Conservation (phyloP, 768 basidiomycete genomes). For the Pisolithus orientalis region DNA sequence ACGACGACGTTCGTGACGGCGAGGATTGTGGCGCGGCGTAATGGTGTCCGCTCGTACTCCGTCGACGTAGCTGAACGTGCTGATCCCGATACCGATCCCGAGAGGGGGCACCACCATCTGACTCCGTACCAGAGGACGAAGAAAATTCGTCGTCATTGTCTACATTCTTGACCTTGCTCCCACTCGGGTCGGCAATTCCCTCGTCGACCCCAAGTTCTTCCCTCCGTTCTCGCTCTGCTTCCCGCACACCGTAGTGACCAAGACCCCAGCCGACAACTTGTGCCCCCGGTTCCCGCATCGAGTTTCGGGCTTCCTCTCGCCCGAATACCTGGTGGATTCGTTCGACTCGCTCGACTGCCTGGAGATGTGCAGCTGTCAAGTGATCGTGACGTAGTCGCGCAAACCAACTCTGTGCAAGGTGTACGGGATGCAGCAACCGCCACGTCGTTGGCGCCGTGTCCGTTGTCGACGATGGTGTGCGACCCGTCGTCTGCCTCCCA, state of each 20-base stretch:
- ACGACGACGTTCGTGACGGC: conserved; percentile 5
- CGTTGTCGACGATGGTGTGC: not conserved
- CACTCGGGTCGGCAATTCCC: not conserved
- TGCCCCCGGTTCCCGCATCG: conserved; percentile 20
- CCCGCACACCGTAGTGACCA: conserved; percentile 55
- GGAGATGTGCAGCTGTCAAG: conserved; percentile 59
- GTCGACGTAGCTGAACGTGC: too few species aligned
- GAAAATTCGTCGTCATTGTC: conserved; percentile 16
- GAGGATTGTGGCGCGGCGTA: conserved; percentile 1
- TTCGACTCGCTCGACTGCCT: conserved; percentile 62
- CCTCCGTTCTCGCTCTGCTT: conserved; percentile 26
- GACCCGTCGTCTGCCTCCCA: not conserved
- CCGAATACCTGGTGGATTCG: conserved; percentile 59
- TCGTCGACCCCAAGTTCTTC: conserved; percentile 6
- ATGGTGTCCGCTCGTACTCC: too few species aligned
- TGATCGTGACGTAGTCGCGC: conserved; percentile 63
- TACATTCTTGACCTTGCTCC: conserved; percentile 12
- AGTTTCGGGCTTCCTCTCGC: conserved; percentile 20
- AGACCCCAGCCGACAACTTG: conserved; percentile 60
- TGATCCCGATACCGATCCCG: too few species aligned
- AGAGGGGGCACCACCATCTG: too few species aligned
- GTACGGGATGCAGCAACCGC: conserved; percentile 7
- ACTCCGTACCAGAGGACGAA: too few species aligned
- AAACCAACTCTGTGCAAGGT: conserved; percentile 48
- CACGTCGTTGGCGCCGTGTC: not conserved